Percentiles rank a stretch among this genome's conserved stretches.
Evolutionary conservation across 805 yeast species (phyloP).

Genomic region (Osmozyma mogii): DNA sequence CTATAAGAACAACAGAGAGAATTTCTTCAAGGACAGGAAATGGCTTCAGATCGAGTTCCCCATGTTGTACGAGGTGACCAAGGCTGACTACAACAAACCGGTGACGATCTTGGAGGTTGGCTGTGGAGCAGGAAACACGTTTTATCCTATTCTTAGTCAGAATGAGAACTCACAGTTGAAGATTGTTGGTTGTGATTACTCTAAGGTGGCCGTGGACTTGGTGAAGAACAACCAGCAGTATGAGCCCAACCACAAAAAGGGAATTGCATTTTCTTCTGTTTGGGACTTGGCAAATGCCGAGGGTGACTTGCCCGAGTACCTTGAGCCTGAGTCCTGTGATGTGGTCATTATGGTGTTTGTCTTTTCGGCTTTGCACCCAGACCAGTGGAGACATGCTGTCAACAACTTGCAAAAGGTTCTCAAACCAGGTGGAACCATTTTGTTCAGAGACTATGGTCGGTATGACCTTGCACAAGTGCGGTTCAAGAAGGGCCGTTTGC

Average conservation of each 20-base stretch:
- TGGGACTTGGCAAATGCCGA: slow-evolving; percentile 90
- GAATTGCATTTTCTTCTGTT: slow-evolving; percentile 69
- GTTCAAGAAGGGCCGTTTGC: slow-evolving; percentile 76
- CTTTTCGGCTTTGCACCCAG: slow-evolving; percentile 84
- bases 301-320: slow-evolving; percentile 71
- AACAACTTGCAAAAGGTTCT: slow-evolving; percentile 59
- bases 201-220: slow-evolving; percentile 81
- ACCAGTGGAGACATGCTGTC: slow-evolving; percentile 83
- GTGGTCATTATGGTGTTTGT: slow-evolving; percentile 93
- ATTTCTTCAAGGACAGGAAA: slow-evolving; percentile 92
- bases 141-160: slow-evolving; percentile 80
- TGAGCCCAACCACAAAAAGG: slow-evolving; percentile 38
- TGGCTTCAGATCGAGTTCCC: slow-evolving; percentile 97
- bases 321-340: slow-evolving; percentile 77
- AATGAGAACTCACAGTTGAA: slow-evolving; percentile 72
- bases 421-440: slow-evolving; percentile 88
- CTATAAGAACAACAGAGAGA: slow-evolving; percentile 82
- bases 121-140: slow-evolving; percentile 97
- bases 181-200: slow-evolving; percentile 83
- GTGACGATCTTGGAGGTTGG: slow-evolving; percentile 83
- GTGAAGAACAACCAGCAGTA: slow-evolving; percentile 62
- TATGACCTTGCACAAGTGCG: slow-evolving; percentile 94
- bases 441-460: slow-evolving; percentile 91
- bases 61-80: slow-evolving; percentile 65
- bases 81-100: slow-evolving; percentile 57